Percentiles rank a stretch among this genome's conserved stretches.
These are phyloP conservation scores for Botrytis sinoallii DNA, from an alignment of 2,329 filamentous ascomycete genomes.

Conservation along the genomic window DNA sequence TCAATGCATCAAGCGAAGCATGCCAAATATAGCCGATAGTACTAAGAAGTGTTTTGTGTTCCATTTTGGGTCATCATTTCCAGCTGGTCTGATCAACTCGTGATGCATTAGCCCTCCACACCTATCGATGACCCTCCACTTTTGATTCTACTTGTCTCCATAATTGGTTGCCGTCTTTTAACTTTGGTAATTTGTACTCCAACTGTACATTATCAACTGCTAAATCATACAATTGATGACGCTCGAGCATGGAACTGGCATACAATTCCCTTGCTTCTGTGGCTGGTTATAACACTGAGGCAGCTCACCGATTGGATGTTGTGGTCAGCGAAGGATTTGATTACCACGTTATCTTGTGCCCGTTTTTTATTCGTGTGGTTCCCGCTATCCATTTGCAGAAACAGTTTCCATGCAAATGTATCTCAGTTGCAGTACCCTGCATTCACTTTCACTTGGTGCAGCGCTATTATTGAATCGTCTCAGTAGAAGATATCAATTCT, in stretches of 20 bases:
- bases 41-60: constrained; percentile 30
- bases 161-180: constrained; percentile 25
- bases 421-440: constrained; percentile 26
- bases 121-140: constrained; percentile 34
- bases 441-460: constrained; percentile 23
- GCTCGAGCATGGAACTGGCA: constrained; percentile 22
- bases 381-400: constrained; percentile 42
- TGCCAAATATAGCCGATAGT: constrained; percentile 21
- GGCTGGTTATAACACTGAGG: constrained; percentile 24
- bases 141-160: constrained; percentile 36
- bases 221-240: constrained; percentile 24
- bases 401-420: constrained; percentile 42
- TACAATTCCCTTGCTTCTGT: constrained; percentile 21
- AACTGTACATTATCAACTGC: constrained; percentile 24
- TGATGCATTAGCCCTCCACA: constrained; percentile 38
- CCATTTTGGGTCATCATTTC: constrained; percentile 37
- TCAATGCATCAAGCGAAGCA: constrained; percentile 26
- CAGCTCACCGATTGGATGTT: constrained; percentile 27
- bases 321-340: constrained; percentile 24
- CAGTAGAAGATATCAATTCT: constrained; percentile 24
- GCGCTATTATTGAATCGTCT: constrained; percentile 19
- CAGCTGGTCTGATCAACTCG: constrained; percentile 29
- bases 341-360: constrained; percentile 18
- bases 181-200: constrained; percentile 30
- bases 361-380: constrained; percentile 22